phyloP scores from a whole-genome alignment of 2,329 filamentous ascomycete species.

The Arthrobotrys musiformis region DNA sequence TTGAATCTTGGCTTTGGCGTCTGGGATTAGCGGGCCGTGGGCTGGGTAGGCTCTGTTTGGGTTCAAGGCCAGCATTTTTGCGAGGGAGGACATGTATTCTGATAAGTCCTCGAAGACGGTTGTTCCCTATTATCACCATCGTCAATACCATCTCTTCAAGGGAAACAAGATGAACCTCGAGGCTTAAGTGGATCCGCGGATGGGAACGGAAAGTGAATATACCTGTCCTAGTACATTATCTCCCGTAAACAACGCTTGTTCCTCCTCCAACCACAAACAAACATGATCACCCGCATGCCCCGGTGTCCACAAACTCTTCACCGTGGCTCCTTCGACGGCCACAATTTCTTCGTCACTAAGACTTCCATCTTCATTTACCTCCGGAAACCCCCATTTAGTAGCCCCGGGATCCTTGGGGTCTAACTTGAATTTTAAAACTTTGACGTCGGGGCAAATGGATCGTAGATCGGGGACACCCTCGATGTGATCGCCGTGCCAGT shows the following conservation, averaged over 20 bases:
- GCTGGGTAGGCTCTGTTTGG: slow-evolving; percentile 77
- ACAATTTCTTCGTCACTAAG: slow-evolving; percentile 69
- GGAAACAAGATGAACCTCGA: neutral
- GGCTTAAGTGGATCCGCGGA: too few relatives aligned
- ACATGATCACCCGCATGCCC: slow-evolving; percentile 88
- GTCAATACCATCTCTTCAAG: neutral
- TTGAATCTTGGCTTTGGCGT: slow-evolving; percentile 76
- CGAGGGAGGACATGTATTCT: slow-evolving; percentile 75
- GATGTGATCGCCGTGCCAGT: slow-evolving; percentile 91
- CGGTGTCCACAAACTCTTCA: slow-evolving; percentile 75
- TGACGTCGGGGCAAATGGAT: slow-evolving; percentile 71
- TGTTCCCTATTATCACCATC: slow-evolving; percentile 70
- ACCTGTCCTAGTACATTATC: slow-evolving; percentile 82
- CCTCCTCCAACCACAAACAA: slow-evolving; percentile 78
- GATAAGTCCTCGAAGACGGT: slow-evolving; percentile 83
- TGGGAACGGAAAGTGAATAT: neutral
- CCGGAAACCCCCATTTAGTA: slow-evolving; percentile 20
- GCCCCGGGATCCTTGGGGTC: slow-evolving; percentile 68
- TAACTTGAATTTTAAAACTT: slow-evolving; percentile 72
- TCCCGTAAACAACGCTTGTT: slow-evolving; percentile 86
- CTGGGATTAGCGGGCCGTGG: slow-evolving; percentile 81
- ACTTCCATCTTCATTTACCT: slow-evolving; percentile 67
- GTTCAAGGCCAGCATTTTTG: slow-evolving; percentile 75
- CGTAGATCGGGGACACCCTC: slow-evolving; percentile 78
- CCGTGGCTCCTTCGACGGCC: slow-evolving; percentile 70